A percentile compares a stretch with the other conserved stretches of the same genome.
Conservation (phyloP, 2,329 filamentous ascomycete genomes). For the Parafenestella ontariensis region DNA sequence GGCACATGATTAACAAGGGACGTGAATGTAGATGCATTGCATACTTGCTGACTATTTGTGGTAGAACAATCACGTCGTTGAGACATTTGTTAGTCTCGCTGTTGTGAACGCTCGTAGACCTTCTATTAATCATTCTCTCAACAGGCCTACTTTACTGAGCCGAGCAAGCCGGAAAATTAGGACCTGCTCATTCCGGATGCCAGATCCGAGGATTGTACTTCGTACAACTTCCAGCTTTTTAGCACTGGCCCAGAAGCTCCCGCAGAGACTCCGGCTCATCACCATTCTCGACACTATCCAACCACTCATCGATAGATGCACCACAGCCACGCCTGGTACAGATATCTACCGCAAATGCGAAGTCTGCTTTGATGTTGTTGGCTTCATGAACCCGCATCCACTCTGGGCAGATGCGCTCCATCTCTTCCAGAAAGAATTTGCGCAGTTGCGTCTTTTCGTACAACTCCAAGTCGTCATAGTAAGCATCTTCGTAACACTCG, state of each 20-base stretch:
- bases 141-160: neutral
- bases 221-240: neutral
- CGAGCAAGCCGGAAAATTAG: neutral
- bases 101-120: neutral
- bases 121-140: neutral
- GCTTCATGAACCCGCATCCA: conserved; percentile 5
- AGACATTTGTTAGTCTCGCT: neutral
- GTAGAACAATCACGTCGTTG: no score
- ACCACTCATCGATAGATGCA: neutral
- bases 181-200: no score
- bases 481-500: neutral
- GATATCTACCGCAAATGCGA: neutral
- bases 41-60: neutral
- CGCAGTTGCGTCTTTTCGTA: conserved; percentile 15
- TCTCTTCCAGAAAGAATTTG: conserved; percentile 18
- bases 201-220: no score
- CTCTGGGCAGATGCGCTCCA: conserved; percentile 15
- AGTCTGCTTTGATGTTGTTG: conserved; percentile 5
- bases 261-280: neutral
- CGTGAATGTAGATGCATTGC: no score
- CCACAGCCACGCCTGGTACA: neutral
- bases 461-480: conserved; percentile 5
- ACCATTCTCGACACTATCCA: neutral
- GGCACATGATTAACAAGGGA: no score
- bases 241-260: neutral